Base-by-base conservation (phyloP, 225 moss, liverwort and hornwort genomes). In the Bryoerythrophyllum caledonicum region DNA sequence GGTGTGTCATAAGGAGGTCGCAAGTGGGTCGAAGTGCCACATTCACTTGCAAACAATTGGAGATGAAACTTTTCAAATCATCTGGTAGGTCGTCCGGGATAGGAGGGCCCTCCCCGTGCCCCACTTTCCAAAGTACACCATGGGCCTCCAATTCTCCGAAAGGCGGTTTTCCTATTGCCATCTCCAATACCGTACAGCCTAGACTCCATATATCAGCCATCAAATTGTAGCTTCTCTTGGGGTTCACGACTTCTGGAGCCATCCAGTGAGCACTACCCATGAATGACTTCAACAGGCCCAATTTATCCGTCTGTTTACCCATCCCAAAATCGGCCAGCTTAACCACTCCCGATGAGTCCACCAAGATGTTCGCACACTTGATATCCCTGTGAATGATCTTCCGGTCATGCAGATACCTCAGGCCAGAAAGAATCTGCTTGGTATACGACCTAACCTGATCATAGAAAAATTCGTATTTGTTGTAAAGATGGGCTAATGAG, bases 231-330 rank as follows among this genome's bases (percentile, higher is more conserved):
- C 90, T 90, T 82, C 87, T 86, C 74, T 79, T 88, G 5, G 92
- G 92, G 34, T 87, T 83, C 54, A 97, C 91, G 78, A 97, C 96
- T 86, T 97, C 96, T 17, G 96, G 96, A 74, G 96, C 96, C 96
- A 97, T 97, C 96, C 96, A 97, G 76, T 97, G 92, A 26, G 94
- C 94, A 78, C 92, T 97, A 60, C 96, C 94, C 76, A 92, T 89
- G 76, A 92, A 94, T 67, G 96, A 85, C 48, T 75, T 87, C 40
- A 89, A 68, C 26, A 76, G 38, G 13, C 70, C 82, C 73, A 82
- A 53, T 68, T 88, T 82, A 75, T 85, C 80, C 5, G 82, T 82
- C 82, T 90, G 79, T 71, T 83, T 79, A 14, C 76, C 80, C 83
- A 83, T 81, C 61, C 96, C 96, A 73, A 97, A 97, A 64, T 97